Percentiles rank a stretch among this genome's conserved stretches.
phyloP scores from a whole-genome alignment of 441 rosid genomes.

The Pelargonium australe region DNA sequence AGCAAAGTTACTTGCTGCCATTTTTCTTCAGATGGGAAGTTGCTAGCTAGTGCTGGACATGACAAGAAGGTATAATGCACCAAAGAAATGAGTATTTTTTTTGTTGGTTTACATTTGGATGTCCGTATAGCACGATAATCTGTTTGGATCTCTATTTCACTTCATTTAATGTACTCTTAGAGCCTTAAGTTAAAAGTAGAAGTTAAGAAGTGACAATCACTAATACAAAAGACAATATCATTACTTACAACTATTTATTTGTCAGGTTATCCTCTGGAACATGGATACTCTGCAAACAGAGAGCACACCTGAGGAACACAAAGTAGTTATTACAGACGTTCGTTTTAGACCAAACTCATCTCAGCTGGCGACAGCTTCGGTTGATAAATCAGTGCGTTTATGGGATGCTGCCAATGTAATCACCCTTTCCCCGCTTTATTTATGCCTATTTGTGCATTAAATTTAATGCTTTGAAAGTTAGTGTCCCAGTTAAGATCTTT shows the following conservation, averaged over 20 bases:
- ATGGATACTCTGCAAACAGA: conserved; percentile 60
- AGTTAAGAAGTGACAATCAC: conserved; percentile 1
- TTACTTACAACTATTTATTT: conserved; percentile 11
- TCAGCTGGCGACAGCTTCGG: conserved; percentile 58
- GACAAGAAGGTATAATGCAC: conserved; percentile 49
- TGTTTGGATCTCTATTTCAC: background rate
- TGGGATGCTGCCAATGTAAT: conserved; percentile 68
- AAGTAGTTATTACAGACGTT: conserved; percentile 51
- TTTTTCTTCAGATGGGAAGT: conserved; percentile 69
- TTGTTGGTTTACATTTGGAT: background rate
- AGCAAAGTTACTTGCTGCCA: conserved; percentile 71
- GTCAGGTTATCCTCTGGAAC: conserved; percentile 62
- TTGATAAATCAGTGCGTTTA: conserved; percentile 55
- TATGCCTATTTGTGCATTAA: background rate
- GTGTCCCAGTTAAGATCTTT: background rate
- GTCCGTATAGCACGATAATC: background rate
- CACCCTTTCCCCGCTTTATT: conserved; percentile 13
- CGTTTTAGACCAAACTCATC: conserved; percentile 62
- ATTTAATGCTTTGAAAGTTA: background rate
- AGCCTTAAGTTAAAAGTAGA: conserved; percentile 2
- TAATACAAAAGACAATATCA: background rate
- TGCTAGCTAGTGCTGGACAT: conserved; percentile 66
- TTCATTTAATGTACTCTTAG: conserved; percentile 11
- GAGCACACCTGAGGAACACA: conserved; percentile 56
- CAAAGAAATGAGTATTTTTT: conserved; percentile 4